phyloP scores from a whole-genome alignment of 352 stramenopile genomes.

The Globisporangium uncinulatum region DNA sequence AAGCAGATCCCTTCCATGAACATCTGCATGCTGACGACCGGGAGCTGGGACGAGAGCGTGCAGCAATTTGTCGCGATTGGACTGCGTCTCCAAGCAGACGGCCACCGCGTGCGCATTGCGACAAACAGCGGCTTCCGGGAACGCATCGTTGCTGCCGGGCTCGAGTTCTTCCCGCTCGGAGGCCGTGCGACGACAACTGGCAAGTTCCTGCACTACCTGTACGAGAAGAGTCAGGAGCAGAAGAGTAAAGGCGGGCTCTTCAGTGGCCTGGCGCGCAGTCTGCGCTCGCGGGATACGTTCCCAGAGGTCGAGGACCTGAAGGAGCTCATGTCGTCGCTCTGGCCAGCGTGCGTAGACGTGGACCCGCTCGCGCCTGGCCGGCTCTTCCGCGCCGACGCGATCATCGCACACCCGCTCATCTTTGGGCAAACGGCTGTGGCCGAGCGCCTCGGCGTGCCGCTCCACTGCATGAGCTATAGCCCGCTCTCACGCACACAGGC shows the following conservation, averaged over 20 bases:
- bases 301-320: constrained; percentile 39
- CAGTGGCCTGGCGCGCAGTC: constrained; percentile 17
- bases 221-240: constrained; percentile 17
- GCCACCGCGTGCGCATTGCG: constrained; percentile 89
- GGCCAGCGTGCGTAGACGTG: constrained; percentile 42
- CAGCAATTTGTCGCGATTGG: constrained; percentile 76
- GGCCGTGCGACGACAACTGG: constrained; percentile 37
- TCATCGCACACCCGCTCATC: constrained; percentile 58
- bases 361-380: constrained; percentile 34
- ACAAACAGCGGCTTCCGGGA: constrained; percentile 74
- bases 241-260: constrained; percentile 5
- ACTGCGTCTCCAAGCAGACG: constrained; percentile 58
- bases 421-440: constrained; percentile 60
- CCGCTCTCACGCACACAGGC: constrained; percentile 48
- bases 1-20: constrained; percentile 51
- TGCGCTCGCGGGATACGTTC: constrained; percentile 34
- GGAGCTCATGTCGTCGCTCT: constrained; percentile 54
- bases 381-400: constrained; percentile 61
- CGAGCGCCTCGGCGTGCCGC: constrained; percentile 62
- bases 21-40: constrained; percentile 64
- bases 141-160: constrained; percentile 45
- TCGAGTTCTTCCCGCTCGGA: constrained; percentile 70
- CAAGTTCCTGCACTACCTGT: constrained; percentile 41
- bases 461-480: constrained; percentile 58
- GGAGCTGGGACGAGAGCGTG: constrained; percentile 63